Conservation (phyloP, 2,329 filamentous ascomycete species). For the Apiospora marii region DNA sequence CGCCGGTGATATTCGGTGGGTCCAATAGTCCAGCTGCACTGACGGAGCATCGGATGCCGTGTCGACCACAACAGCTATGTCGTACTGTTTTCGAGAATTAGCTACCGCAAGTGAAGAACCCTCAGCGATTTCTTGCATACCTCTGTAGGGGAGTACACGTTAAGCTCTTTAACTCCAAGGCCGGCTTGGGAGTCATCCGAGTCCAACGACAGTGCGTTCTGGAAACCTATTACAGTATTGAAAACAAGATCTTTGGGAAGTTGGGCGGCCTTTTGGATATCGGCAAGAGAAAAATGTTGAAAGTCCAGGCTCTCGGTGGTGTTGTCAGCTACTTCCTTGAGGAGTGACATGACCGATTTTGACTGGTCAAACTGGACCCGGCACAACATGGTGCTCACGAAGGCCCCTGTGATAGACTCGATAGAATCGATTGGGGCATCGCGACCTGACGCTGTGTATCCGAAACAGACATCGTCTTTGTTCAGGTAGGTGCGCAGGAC, state of each 20-base stretch:
- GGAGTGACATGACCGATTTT: background rate
- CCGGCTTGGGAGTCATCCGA: background rate
- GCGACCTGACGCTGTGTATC: constrained; percentile 59
- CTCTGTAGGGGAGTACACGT: constrained; percentile 24
- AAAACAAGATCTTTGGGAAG: constrained; percentile 24
- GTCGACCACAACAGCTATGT: constrained; percentile 26
- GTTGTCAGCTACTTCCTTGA: constrained; percentile 2
- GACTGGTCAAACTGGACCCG: constrained; percentile 42
- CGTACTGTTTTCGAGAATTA: constrained; percentile 22
- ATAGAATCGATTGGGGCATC: constrained; percentile 58
- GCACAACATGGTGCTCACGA: constrained; percentile 64
- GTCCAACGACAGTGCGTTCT: constrained; percentile 23
- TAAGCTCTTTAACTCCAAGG: constrained; percentile 17
- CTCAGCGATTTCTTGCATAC: background rate
- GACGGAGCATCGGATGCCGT: constrained; percentile 11
- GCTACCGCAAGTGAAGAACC: background rate
- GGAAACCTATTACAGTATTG: constrained; percentile 27
- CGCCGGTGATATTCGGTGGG: background rate
- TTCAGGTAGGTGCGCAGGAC: constrained; percentile 25
- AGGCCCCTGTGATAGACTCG: constrained; percentile 56
- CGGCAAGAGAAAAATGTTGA: constrained; percentile 26
- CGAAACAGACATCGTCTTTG: constrained; percentile 26
- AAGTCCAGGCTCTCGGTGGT: constrained; percentile 22
- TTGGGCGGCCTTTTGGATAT: constrained; percentile 14
- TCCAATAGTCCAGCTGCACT: constrained; percentile 24